Base-by-base conservation (phyloP, 1,284 basidiomycete species). In the Inonotus hispidus region DNA sequence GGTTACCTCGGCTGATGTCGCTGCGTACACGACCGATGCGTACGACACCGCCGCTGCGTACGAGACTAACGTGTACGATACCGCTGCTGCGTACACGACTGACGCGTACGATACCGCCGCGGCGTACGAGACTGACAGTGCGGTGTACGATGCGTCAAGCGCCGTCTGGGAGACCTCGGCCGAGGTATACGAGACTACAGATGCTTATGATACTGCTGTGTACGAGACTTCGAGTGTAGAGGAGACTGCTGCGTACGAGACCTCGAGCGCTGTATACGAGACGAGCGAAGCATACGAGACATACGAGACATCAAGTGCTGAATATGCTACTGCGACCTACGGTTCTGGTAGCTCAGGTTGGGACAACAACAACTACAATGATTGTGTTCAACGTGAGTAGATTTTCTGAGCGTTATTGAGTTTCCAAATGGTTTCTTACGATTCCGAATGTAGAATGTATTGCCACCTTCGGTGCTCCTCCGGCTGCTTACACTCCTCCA, bases 331-430 rank as follows among this genome's bases (percentile, higher is more conserved):
- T 32, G 76, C 76, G 25, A 71, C 76, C 3, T 88, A 89, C 69
- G 87, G 87, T n/a, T 88, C 87, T 25, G 87, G 87, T 60, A 78
- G 72, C 67, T 75, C 74, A 58, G 82, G 75, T 73, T 87, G 83
- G 83, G 77, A 78, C 55, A 76, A 75, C 65, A 77, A 76, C 32
- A 77, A 76, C 56, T 90, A 88, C 76, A 75, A 86, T 67, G 77
- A 78, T 73, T 90, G 88, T 70, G 87, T 90, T 54, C 80, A 85
- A 67, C 82, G 87, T 88, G 67, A 72, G 85, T 79, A 21, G 27
- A 10, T 16, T 53, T 47, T 19, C 7, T 50, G 4, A 41, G 10
- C 16, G 23, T 5, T 32, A 19, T 53, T 32, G 7, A 54, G 7
- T 50, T 59, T 53, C 46, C 11, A 53, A 35, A 35, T 58, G 25